These are phyloP conservation scores for Jaminaea rosea DNA, from an alignment of 1,284 basidiomycete genomes.

Conservation along the genomic window DNA sequence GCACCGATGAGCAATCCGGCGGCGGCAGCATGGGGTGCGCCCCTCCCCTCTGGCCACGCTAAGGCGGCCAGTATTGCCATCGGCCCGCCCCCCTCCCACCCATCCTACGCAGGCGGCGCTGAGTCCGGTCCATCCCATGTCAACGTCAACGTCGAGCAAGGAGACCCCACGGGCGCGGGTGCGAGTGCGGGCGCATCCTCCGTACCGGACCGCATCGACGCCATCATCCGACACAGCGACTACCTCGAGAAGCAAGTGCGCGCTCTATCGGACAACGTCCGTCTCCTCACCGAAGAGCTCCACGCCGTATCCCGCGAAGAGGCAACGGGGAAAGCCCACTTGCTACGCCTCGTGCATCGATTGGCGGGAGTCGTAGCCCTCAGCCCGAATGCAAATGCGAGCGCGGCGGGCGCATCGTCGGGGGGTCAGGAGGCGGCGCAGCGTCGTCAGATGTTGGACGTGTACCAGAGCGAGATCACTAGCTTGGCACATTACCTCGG, in stretches of 20 bases:
- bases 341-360: not conserved
- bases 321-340: not conserved
- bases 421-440: not conserved
- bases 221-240: constrained; percentile 37
- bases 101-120: too few species aligned
- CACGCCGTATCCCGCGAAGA: constrained; percentile 12
- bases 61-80: too few species aligned
- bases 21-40: too few species aligned
- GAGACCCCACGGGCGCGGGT: too few species aligned
- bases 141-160: too few species aligned
- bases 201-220: constrained; percentile 38
- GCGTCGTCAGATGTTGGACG: not conserved
- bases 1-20: too few species aligned
- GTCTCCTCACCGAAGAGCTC: too few species aligned
- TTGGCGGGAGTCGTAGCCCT: not conserved
- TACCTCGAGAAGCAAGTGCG: constrained; percentile 36
- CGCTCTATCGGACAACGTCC: constrained; percentile 26
- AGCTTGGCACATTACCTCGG: not conserved
- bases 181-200: constrained; percentile 10
- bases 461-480: not conserved
- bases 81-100: too few species aligned
- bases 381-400: too few species aligned
- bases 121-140: too few species aligned
- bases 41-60: too few species aligned
- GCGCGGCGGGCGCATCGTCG: too few species aligned